Conservation (phyloP, 1,284 basidiomycete genomes). For the Cutaneotrichosporon sp. region DNA sequence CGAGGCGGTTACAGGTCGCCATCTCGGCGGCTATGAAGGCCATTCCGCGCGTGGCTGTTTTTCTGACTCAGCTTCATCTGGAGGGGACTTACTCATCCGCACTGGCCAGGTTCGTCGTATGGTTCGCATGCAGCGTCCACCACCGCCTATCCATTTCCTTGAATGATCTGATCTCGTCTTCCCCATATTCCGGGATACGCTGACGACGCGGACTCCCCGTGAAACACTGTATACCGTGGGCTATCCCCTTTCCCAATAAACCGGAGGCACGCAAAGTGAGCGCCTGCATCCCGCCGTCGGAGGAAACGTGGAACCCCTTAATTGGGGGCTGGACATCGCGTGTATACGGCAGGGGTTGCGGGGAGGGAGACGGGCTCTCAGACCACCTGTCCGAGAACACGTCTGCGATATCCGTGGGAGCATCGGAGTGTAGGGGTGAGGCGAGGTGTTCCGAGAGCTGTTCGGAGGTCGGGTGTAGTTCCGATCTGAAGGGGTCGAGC, state of each 20-base stretch:
- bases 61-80: constrained; percentile 4
- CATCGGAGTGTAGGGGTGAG: not conserved
- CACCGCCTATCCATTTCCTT: not conserved
- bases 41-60: not conserved
- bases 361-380: not conserved
- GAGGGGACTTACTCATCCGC: not conserved
- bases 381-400: not conserved
- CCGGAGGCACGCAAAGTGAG: not conserved
- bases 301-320: constrained; percentile 21
- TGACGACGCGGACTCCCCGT: constrained; percentile 9
- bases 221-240: constrained; percentile 15
- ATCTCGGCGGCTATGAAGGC: constrained; percentile 14
- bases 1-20: constrained; percentile 6
- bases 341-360: not conserved
- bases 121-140: constrained; percentile 22
- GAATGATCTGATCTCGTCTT: constrained; percentile 1
- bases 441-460: not conserved
- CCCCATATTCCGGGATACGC: not conserved
- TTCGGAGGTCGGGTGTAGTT: not conserved
- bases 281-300: constrained; percentile 15
- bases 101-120: constrained; percentile 20
- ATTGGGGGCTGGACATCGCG: constrained; percentile 11
- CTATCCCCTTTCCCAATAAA: not conserved
- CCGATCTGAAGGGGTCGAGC: not conserved
- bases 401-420: not conserved